phyloP scores from a whole-genome alignment of 306 rosid genomes.

The Rosa rugosa region DNA sequence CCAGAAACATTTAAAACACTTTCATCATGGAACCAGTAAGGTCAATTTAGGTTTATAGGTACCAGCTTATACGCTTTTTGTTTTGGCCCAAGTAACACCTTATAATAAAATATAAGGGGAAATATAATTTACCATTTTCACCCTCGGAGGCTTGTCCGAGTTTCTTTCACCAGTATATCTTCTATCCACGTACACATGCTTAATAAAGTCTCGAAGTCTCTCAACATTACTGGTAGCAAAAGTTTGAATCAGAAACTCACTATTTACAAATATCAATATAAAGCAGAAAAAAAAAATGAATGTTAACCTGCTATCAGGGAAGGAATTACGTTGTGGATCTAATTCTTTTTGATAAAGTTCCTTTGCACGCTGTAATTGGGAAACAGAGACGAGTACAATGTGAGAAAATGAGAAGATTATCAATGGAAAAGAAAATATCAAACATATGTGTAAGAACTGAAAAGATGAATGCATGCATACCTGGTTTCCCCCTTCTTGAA shows the following conservation, averaged over 20 bases:
- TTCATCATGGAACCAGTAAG: background rate
- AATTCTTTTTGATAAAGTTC: conserved; percentile 86
- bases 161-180: conserved; percentile 71
- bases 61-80: background rate
- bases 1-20: background rate
- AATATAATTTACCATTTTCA: conserved; percentile 43
- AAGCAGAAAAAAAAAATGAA: conserved; percentile 15
- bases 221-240: conserved; percentile 73
- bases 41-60: background rate
- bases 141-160: conserved; percentile 72
- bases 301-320: conserved; percentile 77
- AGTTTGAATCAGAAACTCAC: conserved; percentile 41
- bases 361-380: conserved; percentile 64
- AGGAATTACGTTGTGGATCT: conserved; percentile 80
- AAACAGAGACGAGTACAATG: conserved; percentile 31
- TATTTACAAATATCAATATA: background rate
- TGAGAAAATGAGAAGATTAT: conserved; percentile 28
- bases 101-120: conserved; percentile 3
- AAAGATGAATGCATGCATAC: conserved; percentile 36
- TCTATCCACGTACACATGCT: conserved; percentile 92
- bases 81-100: background rate
- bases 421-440: conserved; percentile 13
- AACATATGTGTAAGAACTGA: conserved; percentile 10
- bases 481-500: conserved; percentile 97
- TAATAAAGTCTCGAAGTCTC: conserved; percentile 89